A percentile compares a stretch with the other conserved stretches of the same genome.
Conservation (phyloP, 2,329 filamentous ascomycete genomes). For the Ceratocystis papillata region DNA sequence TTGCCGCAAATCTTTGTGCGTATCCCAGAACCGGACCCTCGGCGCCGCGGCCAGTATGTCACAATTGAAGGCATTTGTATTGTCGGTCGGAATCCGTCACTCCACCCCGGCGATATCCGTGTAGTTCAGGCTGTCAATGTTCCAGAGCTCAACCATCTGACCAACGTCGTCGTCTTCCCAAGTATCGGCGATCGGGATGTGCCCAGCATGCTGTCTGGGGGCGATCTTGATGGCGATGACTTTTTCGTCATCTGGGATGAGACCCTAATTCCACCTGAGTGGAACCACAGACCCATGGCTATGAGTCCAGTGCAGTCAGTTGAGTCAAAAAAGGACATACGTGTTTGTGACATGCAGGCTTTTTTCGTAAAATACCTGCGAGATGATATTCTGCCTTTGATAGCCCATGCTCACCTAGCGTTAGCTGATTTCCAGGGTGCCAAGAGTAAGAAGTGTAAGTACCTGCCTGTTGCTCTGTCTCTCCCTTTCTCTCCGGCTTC, state of each 20-base stretch:
- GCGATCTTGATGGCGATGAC: constrained; percentile 91
- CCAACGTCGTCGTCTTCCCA: constrained; percentile 79
- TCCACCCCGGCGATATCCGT: constrained; percentile 86
- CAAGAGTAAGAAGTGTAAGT: constrained; percentile 55
- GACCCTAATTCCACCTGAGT: constrained; percentile 55
- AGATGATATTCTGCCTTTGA: constrained; percentile 67
- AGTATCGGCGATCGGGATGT: constrained; percentile 72
- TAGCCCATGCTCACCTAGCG: constrained; percentile 73
- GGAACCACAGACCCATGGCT: constrained; percentile 64
- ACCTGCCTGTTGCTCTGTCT: neutral
- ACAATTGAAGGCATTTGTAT: constrained; percentile 71
- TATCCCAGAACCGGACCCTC: constrained; percentile 51
- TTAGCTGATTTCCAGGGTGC: constrained; percentile 62
- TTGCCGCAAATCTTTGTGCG: constrained; percentile 87
- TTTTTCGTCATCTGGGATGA: constrained; percentile 89
- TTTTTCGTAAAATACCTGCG: constrained; percentile 94
- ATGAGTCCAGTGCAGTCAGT: constrained; percentile 34
- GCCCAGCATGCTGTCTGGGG: constrained; percentile 89
- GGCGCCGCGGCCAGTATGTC: constrained; percentile 47
- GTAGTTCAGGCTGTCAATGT: constrained; percentile 75
- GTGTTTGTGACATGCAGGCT: constrained; percentile 59
- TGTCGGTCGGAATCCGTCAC: constrained; percentile 80
- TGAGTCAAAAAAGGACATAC: constrained; percentile 47
- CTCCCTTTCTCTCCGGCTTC: neutral
- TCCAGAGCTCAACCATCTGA: constrained; percentile 61